phyloP scores from a whole-genome alignment of 2,329 filamentous ascomycete genomes.

The Fusarium sp. region DNA sequence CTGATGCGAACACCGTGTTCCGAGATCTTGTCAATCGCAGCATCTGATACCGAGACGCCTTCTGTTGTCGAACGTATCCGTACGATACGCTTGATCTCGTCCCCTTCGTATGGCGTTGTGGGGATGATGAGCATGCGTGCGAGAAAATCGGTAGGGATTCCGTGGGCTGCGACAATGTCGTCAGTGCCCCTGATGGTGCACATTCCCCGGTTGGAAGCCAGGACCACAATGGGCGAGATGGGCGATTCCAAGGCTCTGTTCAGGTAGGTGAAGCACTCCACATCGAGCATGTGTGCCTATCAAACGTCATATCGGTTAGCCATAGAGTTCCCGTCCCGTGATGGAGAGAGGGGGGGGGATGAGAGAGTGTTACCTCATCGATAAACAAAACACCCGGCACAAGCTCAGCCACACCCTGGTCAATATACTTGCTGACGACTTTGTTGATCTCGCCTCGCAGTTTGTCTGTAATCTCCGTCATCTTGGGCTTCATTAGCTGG shows the following conservation, averaged over 20 bases:
- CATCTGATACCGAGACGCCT: slow-evolving; percentile 81
- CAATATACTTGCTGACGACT: slow-evolving; percentile 98
- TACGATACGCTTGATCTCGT: slow-evolving; percentile 95
- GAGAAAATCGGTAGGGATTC: slow-evolving; percentile 93
- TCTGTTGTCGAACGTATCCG: slow-evolving; percentile 86
- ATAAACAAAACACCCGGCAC: slow-evolving; percentile 99
- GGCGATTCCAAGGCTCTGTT: slow-evolving; percentile 96
- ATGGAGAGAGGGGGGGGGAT: slow-evolving; percentile 12
- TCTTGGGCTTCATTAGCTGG: slow-evolving; percentile 99
- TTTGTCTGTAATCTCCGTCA: slow-evolving; percentile 99
- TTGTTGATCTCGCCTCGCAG: slow-evolving; percentile 97
- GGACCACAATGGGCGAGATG: slow-evolving; percentile 96
- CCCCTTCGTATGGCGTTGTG: slow-evolving; percentile 86
- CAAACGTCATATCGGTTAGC: slow-evolving; percentile 43
- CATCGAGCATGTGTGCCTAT: slow-evolving; percentile 98
- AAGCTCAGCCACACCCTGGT: slow-evolving; percentile 96
- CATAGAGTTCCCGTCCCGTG: slow-evolving; percentile 36
- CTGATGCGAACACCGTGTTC: slow-evolving; percentile 90
- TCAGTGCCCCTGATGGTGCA: slow-evolving; percentile 91
- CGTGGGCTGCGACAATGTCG: slow-evolving; percentile 87
- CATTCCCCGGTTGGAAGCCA: slow-evolving; percentile 96
- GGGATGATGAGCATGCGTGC: slow-evolving; percentile 95
- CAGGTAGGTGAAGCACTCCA: slow-evolving; percentile 99
- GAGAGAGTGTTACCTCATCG: slow-evolving; percentile 78
- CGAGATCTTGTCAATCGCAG: slow-evolving; percentile 87